Percentiles rank a stretch among this genome's conserved stretches.
Evolutionary conservation across 192 early-diverging fungal genomes (phyloP).

Genomic region (Backusella tuberculispora): DNA sequence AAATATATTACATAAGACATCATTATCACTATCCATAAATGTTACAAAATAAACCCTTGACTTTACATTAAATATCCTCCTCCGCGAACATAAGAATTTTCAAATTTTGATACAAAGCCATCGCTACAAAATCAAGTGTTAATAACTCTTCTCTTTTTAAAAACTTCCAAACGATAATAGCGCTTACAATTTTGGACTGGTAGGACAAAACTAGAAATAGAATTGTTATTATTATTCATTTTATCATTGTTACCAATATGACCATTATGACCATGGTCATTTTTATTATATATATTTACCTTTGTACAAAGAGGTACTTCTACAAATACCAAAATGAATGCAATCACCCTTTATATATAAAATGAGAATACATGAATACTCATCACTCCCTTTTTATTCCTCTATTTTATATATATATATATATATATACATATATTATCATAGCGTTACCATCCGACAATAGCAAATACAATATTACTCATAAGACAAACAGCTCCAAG

Average conservation of each 20-base stretch:
- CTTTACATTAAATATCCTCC: conserved; percentile 21
- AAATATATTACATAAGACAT: no score
- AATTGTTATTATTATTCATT: not conserved
- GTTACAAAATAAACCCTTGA: not conserved
- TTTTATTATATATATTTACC: conserved; percentile 14
- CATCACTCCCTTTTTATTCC: no score
- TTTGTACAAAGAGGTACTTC: conserved; percentile 37
- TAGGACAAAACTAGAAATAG: conserved; percentile 32
- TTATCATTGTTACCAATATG: not conserved
- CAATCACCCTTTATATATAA: conserved; percentile 22
- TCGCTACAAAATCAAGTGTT: conserved; percentile 14
- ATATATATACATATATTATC: no score
- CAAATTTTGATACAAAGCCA: conserved; percentile 24
- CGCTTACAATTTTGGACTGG: conserved; percentile 40
- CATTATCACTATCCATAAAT: not conserved
- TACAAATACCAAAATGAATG: conserved; percentile 36
- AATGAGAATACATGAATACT: not conserved
- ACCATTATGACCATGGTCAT: not conserved
- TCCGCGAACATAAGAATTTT: conserved; percentile 28
- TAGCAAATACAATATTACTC: conserved; percentile 27
- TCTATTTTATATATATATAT: no score
- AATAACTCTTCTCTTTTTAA: not conserved
- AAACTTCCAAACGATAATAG: not conserved
- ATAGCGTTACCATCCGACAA: conserved; percentile 32
- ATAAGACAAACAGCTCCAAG: conserved; percentile 22